Evolutionary conservation across 768 basidiomycete species (phyloP).

Genomic region (Russula sp.): DNA sequence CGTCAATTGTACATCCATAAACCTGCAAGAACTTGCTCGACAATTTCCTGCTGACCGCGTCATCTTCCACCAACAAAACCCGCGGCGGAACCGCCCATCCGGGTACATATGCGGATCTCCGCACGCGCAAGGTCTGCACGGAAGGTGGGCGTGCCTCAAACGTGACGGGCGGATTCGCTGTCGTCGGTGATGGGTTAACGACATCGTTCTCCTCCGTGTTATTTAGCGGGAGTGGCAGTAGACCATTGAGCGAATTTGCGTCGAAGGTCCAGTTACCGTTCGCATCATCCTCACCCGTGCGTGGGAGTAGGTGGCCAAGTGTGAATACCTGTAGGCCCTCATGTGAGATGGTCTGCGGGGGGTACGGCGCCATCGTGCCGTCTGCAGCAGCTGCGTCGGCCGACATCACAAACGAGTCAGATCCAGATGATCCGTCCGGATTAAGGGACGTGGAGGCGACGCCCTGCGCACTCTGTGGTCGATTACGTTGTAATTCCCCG

Average conservation of each 20-base stretch:
- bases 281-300: constrained; percentile 47
- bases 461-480: constrained; percentile 26
- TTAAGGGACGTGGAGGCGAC: constrained; percentile 12
- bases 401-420: constrained; percentile 24
- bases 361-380: constrained; percentile 19
- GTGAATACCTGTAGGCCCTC: constrained; percentile 79
- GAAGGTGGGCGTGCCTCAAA: constrained; percentile 30
- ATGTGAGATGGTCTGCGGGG: constrained; percentile 39
- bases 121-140: constrained; percentile 57
- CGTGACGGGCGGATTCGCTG: constrained; percentile 21
- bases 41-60: constrained; percentile 83
- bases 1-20: constrained; percentile 91
- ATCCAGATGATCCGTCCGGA: constrained; percentile 27
- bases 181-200: constrained; percentile 11
- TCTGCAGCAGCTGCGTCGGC: constrained; percentile 5
- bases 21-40: constrained; percentile 93
- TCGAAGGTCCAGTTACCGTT: constrained; percentile 65
- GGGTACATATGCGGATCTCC: constrained; percentile 78
- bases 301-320: constrained; percentile 70
- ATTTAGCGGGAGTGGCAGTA: constrained; percentile 20
- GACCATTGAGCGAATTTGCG: constrained; percentile 36
- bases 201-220: constrained; percentile 13
- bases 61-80: constrained; percentile 93
- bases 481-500: constrained; percentile 47
- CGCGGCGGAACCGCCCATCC: constrained; percentile 90